These are phyloP conservation scores for Cryptosporidium sp. DNA, from an alignment of 169 alveolate species.

Conservation along the genomic window DNA sequence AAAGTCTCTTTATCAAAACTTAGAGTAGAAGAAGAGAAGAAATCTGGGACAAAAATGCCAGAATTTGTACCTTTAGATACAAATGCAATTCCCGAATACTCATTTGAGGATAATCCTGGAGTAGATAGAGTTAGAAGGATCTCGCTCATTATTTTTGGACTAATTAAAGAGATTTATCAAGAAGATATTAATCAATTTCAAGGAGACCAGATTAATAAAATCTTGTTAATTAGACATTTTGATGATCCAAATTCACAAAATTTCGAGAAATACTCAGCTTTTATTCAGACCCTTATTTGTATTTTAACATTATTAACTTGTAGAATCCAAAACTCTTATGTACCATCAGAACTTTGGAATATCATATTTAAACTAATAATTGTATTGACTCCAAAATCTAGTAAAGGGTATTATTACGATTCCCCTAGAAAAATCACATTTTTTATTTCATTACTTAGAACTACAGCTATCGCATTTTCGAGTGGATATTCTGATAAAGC, in stretches of 20 bases:
- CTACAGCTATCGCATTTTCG: constrained; percentile 62
- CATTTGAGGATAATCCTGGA: constrained; percentile 38
- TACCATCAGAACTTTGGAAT: constrained; percentile 45
- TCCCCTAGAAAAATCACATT: constrained; percentile 40
- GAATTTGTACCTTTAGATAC: constrained; percentile 33
- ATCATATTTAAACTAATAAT: constrained; percentile 12
- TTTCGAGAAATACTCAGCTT: constrained; percentile 33
- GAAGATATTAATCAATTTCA: neutral
- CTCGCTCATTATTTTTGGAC: constrained; percentile 11
- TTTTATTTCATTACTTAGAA: constrained; percentile 31
- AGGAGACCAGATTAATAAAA: too few species aligned
- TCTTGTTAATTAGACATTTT: neutral
- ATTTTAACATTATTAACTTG: constrained; percentile 36
- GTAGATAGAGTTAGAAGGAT: constrained; percentile 28
- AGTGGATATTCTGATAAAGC: constrained; percentile 18
- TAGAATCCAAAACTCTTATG: constrained; percentile 23
- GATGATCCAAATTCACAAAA: constrained; percentile 1
- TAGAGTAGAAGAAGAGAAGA: neutral
- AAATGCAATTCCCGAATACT: constrained; percentile 57
- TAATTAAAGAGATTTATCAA: neutral
- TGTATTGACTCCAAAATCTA: constrained; percentile 38
- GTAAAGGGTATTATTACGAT: constrained; percentile 43
- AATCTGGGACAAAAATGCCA: constrained; percentile 2
- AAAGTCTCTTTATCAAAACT: neutral
- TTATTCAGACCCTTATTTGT: constrained; percentile 48